Base-by-base conservation (phyloP, 2,329 filamentous ascomycete species). In the Trichoderma sp. region DNA sequence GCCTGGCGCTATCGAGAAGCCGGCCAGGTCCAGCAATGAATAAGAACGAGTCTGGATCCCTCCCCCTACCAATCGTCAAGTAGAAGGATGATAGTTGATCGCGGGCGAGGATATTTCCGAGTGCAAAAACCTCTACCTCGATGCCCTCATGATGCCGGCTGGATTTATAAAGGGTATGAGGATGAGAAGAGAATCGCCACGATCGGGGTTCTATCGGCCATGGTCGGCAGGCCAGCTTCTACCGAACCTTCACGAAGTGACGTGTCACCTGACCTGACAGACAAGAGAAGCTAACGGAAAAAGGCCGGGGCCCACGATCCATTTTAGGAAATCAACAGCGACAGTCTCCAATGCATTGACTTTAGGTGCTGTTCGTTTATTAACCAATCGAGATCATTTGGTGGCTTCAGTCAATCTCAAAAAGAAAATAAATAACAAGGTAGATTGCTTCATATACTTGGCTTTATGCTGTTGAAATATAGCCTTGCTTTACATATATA, bases 131-230 rank as follows among this genome's bases (percentile, higher is more conserved):
- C 24, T 57, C 71, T 75, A 76, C 69, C 64, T 73, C 67, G 61
- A 67, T 62, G 67, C 68, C 70, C 69, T 73, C 75, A 76, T 76
- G 61, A 43, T 75, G 74, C 70, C 70, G 71, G 61, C 32, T 60
- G 71, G 34, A 34, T 39, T 36, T 30, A 62, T 6, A 28, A 30
- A 34, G 15, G 21, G 53, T 70, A 47, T 53, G 26, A 60, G 34
- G 34, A 51, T 39, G 32, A 30, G 26, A 64, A 70, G 71, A 70
- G 68, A 64, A 71, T 72, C 70, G 71, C 71, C 71, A 72, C 71
- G 70, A 51, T 58, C 34, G 47, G 30, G 21, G 56, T 18, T 57
- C 39, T 58, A 47, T 71, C 69, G 51, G 60, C 68, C 47, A 64
- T 39, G 39, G 61, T 64, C 58, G 68, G 60, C 36, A 15, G 43